phyloP scores from a whole-genome alignment of 2,329 filamentous ascomycete genomes.

The Colletotrichum brevisporum region DNA sequence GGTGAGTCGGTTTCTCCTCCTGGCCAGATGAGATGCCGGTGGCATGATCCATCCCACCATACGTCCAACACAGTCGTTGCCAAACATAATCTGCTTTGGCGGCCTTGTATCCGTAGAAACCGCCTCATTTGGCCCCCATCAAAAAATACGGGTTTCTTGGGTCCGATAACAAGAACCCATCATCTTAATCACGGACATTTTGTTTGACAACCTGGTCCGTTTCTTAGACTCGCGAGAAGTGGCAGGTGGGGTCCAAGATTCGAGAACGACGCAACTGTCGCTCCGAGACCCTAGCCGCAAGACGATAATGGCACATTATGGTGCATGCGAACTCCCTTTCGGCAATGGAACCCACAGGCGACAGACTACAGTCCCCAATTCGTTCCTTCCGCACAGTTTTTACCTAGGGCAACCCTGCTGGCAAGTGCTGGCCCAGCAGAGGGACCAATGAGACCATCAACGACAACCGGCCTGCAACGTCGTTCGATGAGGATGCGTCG shows the following conservation, averaged over 20 bases:
- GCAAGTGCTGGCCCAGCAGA: slow-evolving; percentile 14
- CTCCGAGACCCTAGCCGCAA: slow-evolving; percentile 16
- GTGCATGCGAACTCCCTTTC: slow-evolving; percentile 19
- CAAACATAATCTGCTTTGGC: slow-evolving; percentile 21
- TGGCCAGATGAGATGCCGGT: background rate
- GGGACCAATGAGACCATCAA: slow-evolving; percentile 20
- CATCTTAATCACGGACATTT: slow-evolving; percentile 35
- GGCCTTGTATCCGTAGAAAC: slow-evolving; percentile 1
- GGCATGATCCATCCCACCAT: slow-evolving; percentile 8
- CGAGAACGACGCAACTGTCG: slow-evolving; percentile 7
- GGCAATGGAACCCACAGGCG: slow-evolving; percentile 36
- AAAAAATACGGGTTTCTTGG: slow-evolving; percentile 22
- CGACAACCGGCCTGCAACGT: slow-evolving; percentile 23
- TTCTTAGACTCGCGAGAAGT: slow-evolving; percentile 26
- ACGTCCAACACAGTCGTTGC: background rate
- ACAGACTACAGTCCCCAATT: slow-evolving; percentile 25
- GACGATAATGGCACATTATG: slow-evolving; percentile 18
- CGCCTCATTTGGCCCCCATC: slow-evolving; percentile 37
- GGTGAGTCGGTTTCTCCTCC: background rate
- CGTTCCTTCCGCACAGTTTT: slow-evolving; percentile 25
- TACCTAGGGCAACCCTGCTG: slow-evolving; percentile 28
- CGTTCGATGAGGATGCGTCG: slow-evolving; percentile 35
- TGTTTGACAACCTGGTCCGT: slow-evolving; percentile 22
- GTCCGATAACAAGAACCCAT: slow-evolving; percentile 18
- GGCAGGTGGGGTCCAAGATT: slow-evolving; percentile 33